Evolutionary conservation across 1,284 basidiomycete genomes (phyloP).

Genomic region (Sporisorium exsertum): DNA sequence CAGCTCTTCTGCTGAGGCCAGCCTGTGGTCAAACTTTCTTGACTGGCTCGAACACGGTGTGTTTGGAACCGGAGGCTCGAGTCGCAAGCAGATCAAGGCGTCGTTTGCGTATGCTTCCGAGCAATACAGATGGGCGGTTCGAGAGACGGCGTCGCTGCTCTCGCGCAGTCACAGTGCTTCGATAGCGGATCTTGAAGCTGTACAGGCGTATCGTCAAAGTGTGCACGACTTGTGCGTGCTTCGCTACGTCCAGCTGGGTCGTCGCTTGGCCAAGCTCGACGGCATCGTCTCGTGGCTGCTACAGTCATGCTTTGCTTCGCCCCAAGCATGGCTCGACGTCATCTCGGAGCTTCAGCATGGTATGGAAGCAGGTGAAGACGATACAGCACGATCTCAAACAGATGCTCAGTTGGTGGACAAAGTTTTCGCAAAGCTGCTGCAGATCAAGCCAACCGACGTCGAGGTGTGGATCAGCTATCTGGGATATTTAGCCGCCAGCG

Average conservation of each 20-base stretch:
- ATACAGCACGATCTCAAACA: not conserved
- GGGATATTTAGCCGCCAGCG: conserved; percentile 10
- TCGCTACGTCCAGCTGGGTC: conserved; percentile 35
- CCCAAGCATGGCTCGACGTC: conserved; percentile 27
- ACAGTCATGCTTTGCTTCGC: conserved; percentile 29
- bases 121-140: conserved; percentile 44
- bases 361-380: not conserved
- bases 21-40: conserved; percentile 36
- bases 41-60: conserved; percentile 44
- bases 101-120: conserved; percentile 30
- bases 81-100: conserved; percentile 28
- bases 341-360: conserved; percentile 10
- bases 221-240: conserved; percentile 40
- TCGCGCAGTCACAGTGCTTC: conserved; percentile 27
- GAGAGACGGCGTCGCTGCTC: conserved; percentile 38
- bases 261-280: conserved; percentile 21
- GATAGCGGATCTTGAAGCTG: conserved; percentile 21
- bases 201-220: conserved; percentile 31
- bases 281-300: conserved; percentile 31
- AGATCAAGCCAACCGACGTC: conserved; percentile 26
- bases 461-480: conserved; percentile 37
- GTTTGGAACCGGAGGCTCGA: conserved; percentile 1
- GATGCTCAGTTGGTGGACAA: conserved; percentile 18
- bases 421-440: conserved; percentile 32
- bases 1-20: conserved; percentile 10